Evolutionary conservation across 495 filamentous ascomycete genomes (phyloP), one percentile per base, ranked within the genome.

Genomic region (Trichoderma gamsii): DNA sequence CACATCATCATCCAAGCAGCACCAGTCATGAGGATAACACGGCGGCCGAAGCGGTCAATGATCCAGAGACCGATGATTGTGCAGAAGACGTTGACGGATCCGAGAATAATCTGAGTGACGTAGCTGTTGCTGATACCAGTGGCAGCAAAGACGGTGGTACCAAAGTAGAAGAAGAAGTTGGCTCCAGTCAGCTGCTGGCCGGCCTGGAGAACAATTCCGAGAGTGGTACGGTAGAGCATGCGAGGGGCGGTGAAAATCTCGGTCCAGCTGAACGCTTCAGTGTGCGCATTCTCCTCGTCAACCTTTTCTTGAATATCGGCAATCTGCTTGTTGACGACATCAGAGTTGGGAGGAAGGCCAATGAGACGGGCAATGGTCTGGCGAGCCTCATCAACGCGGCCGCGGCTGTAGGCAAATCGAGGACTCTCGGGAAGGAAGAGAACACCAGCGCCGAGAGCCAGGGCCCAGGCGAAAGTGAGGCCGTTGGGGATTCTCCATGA

Each of bases 401-500:
- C 89, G 52, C 79, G 77, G 59, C 87, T 85, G 79, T 90, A 91
- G 65, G 88, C 85, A 72, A 76, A 89, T 70, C 89, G 87, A 35
- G 90, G 90, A 32, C 88, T 89, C 76, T 91, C 89, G 69, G 89
- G 89, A 25, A 92, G 83, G 77, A 88, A 85, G 23, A 90, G 81
- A 65, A 90, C 88, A 35, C 89, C 89, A 41, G 83, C 71, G 65
- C 86, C 89, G 43, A 96, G 87, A 69, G 92, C 83, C 59, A 90
- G 75, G 27, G 91, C 88, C 85, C 89, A 93, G 69, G 90, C 83
- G 70, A 92, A 90, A 18, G 89, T 86, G 49, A 96, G 80, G 41
- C 89, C 92, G 84, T 90, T 93, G 69, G 91, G 87, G 68, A 96
- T 90, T 66, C 89, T 82, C 90, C 92, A 96, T 18, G 88, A 87